Evolutionary conservation across 179 eudicot species (phyloP).

Genomic region (Heliamphora pulchella): DNA sequence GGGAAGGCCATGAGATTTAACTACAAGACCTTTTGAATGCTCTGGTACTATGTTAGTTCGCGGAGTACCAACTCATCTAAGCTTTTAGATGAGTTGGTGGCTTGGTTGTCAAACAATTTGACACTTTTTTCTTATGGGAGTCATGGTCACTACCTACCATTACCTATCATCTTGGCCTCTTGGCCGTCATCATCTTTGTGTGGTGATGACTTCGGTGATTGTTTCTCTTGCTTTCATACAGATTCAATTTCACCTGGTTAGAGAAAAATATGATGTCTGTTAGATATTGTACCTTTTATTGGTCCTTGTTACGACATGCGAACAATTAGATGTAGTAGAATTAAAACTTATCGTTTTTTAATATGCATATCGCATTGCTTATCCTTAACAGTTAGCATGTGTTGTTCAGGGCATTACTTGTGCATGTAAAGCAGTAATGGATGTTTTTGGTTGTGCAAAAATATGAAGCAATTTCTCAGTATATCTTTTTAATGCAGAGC

Average conservation of each 20-base stretch:
- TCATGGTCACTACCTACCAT: neutral
- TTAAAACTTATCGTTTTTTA: neutral
- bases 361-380: neutral
- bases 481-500: neutral
- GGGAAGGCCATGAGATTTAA: neutral
- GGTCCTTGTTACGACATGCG: neutral
- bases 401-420: neutral
- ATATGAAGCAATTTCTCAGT: neutral
- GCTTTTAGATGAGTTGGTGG: too few species aligned
- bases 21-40: neutral
- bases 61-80: too few species aligned
- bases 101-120: too few species aligned
- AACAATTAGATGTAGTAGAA: neutral
- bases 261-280: neutral
- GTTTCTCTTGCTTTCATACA: neutral
- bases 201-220: neutral
- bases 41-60: too few species aligned
- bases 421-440: neutral
- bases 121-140: too few species aligned
- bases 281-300: neutral
- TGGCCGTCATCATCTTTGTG: neutral
- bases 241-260: neutral
- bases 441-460: slow-evolving; percentile 3
- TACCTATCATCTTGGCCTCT: neutral
- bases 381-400: too few species aligned